Evolutionary conservation across 768 basidiomycete genomes (phyloP).

Genomic region (Tricholoma sp.): DNA sequence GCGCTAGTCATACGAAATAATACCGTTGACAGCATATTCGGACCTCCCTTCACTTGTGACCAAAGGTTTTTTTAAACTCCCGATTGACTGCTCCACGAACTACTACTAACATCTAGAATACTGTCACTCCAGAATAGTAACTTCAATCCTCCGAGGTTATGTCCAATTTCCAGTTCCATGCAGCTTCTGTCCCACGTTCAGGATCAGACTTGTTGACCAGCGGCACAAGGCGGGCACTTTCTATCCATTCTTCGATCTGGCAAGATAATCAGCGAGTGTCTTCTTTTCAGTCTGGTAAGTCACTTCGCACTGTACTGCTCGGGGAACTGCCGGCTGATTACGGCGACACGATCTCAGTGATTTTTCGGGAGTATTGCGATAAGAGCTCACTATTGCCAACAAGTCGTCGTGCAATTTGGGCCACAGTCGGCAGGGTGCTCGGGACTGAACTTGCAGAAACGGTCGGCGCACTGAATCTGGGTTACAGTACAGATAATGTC

Average conservation of each 20-base stretch:
- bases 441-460: conserved; percentile 67
- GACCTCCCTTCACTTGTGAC: not conserved
- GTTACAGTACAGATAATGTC: conserved; percentile 7
- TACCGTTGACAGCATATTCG: not conserved
- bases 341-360: conserved; percentile 15
- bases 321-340: conserved; percentile 61
- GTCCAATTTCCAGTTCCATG: conserved; percentile 4
- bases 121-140: not conserved
- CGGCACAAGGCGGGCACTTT: conserved; percentile 23
- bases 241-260: conserved; percentile 25
- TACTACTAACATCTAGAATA: not conserved
- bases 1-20: not conserved
- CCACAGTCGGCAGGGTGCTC: conserved; percentile 57
- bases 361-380: conserved; percentile 1
- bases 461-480: conserved; percentile 63
- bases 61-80: not conserved
- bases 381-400: conserved; percentile 72
- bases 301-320: conserved; percentile 56
- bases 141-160: not conserved
- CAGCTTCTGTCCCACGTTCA: conserved; percentile 4
- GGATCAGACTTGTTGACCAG: conserved; percentile 2
- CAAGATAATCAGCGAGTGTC: conserved; percentile 12
- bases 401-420: conserved; percentile 52
- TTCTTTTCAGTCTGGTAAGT: conserved; percentile 1
- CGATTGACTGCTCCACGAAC: not conserved